Percentiles rank a stretch among this genome's conserved stretches.
Evolutionary conservation across 768 basidiomycete genomes (phyloP).

Genomic region (Pulveroboletus sp.): DNA sequence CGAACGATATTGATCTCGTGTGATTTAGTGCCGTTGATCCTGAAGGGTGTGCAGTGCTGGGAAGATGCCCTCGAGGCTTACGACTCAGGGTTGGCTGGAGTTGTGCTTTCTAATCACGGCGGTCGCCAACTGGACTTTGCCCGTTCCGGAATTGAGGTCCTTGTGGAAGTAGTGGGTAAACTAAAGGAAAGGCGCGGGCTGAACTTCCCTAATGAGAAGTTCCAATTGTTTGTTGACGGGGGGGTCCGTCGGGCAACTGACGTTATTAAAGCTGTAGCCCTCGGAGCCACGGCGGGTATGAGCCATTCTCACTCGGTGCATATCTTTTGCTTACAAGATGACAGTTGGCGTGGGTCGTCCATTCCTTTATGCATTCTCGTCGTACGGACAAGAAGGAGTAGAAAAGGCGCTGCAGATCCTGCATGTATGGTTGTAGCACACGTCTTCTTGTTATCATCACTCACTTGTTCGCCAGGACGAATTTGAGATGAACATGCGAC

Average conservation of each 20-base stretch:
- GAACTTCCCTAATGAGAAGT: constrained; percentile 69
- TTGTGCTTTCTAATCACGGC: constrained; percentile 86
- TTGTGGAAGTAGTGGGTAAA: constrained; percentile 76
- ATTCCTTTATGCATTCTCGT: constrained; percentile 83
- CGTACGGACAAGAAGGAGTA: constrained; percentile 86
- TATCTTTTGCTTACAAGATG: constrained; percentile 7
- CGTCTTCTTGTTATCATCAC: neutral
- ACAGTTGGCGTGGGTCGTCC: constrained; percentile 80
- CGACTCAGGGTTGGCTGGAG: constrained; percentile 65
- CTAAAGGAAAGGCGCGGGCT: constrained; percentile 64
- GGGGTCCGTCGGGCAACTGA: constrained; percentile 90
- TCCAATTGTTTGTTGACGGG: constrained; percentile 91
- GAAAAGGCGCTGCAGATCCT: constrained; percentile 78
- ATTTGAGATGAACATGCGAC: constrained; percentile 96
- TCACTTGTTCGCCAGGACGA: constrained; percentile 60
- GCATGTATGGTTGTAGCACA: constrained; percentile 40
- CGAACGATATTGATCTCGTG: constrained; percentile 1
- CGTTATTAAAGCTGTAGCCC: constrained; percentile 80
- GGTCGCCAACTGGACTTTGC: constrained; percentile 76
- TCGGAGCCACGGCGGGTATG: constrained; percentile 82
- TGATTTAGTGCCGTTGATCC: constrained; percentile 72
- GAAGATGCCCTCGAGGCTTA: constrained; percentile 87
- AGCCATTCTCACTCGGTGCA: neutral
- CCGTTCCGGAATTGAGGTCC: constrained; percentile 85
- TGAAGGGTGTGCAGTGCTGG: constrained; percentile 89